These are phyloP conservation scores for Teunomyces barrocoloradensis DNA, from an alignment of 805 yeast genomes.

Conservation along the genomic window DNA sequence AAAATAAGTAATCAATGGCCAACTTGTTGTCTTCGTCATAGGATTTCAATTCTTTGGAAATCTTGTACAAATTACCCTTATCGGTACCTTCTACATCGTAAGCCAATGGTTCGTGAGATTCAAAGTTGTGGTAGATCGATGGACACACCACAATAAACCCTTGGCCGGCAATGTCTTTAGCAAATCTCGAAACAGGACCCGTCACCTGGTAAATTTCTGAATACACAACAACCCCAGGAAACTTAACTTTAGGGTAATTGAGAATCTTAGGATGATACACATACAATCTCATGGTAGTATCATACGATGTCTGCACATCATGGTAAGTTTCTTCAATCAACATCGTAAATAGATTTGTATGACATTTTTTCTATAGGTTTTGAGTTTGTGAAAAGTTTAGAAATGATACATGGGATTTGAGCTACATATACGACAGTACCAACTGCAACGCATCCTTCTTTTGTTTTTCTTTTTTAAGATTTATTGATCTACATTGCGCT, in stretches of 20 bases:
- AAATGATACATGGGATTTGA: not conserved
- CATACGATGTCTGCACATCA: constrained; percentile 65
- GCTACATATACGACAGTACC: not conserved
- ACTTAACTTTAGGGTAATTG: constrained; percentile 73
- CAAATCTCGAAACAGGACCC: constrained; percentile 79
- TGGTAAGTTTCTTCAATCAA: constrained; percentile 62
- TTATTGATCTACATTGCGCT: no score
- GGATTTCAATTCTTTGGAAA: constrained; percentile 62
- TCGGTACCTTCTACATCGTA: constrained; percentile 77
- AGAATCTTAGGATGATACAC: constrained; percentile 66
- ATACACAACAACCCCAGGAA: constrained; percentile 78
- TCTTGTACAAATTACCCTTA: constrained; percentile 64
- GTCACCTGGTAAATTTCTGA: constrained; percentile 81
- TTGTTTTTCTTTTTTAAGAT: no score
- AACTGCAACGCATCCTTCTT: not conserved
- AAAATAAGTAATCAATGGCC: constrained; percentile 58
- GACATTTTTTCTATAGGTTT: not conserved
- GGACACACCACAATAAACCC: constrained; percentile 82
- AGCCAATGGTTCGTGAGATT: constrained; percentile 57
- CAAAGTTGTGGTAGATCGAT: constrained; percentile 74
- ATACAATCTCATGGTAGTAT: constrained; percentile 64
- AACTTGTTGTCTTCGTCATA: constrained; percentile 73
- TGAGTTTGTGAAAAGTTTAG: not conserved
- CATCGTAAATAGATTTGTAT: constrained; percentile 37
- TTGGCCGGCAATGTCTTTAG: constrained; percentile 73